Evolutionary conservation across 352 stramenopile genomes (phyloP), one percentile per base, ranked within the genome.

Genomic region (Globisporangium cederbergense): DNA sequence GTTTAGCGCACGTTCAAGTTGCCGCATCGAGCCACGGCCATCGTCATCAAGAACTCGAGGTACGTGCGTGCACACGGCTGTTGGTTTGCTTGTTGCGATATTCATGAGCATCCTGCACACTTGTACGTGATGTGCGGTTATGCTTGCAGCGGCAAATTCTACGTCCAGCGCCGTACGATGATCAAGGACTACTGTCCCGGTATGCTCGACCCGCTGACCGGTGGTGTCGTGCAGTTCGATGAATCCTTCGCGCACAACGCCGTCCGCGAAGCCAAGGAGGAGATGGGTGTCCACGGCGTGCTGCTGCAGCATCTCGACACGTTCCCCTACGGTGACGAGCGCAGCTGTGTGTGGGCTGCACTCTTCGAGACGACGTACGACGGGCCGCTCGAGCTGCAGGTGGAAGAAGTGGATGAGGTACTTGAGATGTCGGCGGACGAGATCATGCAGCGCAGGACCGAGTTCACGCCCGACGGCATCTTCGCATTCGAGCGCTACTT

Each of bases 171-270:
- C 0, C 84, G 89, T 49, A 95, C 86, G 36, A 86, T 90, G 75
- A 87, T 89, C 69, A 96, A 97, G 73, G 89, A 97, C 67, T 96
- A 95, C 59, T 96, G 89, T 61, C 84, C 89, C 0, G 88, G 88
- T 0, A 88, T 88, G 59, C 75, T 95, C 36, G 88, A 97, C 58
- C 83, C 86, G 7, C 89, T 93, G 79, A 78, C 88, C 1, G 88
- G 89, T 10, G 89, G 89, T 14, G 88, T 95, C 34, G 84, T 95
- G 38, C 81, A 91, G 64, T 83, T 79, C 61, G 85, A 74, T 32
- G 89, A 97, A 63, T 70, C 78, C 1, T 86, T 89, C 62, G 75
- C 84, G 6, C 68, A 83, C 30, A 94, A 83, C 56, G 87, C 84
- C 3, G 68, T 71, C 42, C 81, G 88, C 13, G 88, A 96, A 68